Conservation (phyloP, 306 rosid species). For the Morella rubra region DNA sequence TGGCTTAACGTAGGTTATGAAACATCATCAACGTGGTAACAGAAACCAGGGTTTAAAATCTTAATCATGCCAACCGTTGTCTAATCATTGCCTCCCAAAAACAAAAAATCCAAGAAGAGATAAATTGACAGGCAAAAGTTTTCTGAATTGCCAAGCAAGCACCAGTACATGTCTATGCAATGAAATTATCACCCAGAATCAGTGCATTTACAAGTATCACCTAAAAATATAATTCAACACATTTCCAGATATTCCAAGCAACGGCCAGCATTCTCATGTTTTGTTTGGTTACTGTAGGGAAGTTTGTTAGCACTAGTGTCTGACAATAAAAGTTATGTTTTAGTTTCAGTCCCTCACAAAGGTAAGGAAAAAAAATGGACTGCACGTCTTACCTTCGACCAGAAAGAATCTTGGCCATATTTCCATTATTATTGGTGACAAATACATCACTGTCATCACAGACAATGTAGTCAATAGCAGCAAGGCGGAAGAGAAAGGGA, state of each 20-base stretch:
- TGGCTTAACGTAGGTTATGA: neutral
- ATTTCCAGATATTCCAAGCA: neutral
- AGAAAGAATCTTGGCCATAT: slow-evolving; percentile 98
- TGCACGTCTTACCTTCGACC: slow-evolving; percentile 73
- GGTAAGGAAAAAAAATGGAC: neutral
- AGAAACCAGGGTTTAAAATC: neutral
- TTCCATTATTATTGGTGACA: slow-evolving; percentile 95
- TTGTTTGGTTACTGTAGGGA: neutral
- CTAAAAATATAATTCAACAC: too few relatives aligned
- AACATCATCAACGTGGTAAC: neutral
- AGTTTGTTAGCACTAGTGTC: neutral
- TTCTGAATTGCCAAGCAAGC: neutral
- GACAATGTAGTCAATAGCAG: slow-evolving; percentile 95
- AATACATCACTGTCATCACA: slow-evolving; percentile 94
- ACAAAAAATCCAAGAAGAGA: neutral
- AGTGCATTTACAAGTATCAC: neutral
- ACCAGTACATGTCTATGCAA: neutral
- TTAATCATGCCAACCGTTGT: neutral
- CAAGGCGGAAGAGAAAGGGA: slow-evolving; percentile 92
- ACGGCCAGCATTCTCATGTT: neutral
- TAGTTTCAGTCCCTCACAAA: neutral
- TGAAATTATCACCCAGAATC: neutral
- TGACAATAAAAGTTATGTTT: neutral
- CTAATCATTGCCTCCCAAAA: neutral
- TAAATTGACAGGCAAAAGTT: too few relatives aligned